Base-by-base conservation (phyloP, 1,284 basidiomycete species). In the Melanopsichium pennsylvanicum region DNA sequence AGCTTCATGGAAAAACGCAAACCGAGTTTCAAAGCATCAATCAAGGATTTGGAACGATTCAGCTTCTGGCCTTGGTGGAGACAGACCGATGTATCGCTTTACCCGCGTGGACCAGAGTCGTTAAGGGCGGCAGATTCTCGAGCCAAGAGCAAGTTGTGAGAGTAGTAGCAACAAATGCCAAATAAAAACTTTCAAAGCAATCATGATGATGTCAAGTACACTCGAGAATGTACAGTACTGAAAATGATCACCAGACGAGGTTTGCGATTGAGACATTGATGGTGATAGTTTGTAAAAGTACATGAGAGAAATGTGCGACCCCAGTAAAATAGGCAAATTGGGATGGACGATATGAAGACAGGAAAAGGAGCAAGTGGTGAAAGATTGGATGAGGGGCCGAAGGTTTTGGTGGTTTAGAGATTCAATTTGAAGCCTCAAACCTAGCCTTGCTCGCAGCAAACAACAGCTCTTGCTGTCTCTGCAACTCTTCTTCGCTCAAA, bases 401-500 rank as follows among this genome's bases (percentile, higher is more conserved):
- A n/a, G n/a, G n/a, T n/a, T n/a, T n/a, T n/a, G n/a, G n/a, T n/a
- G n/a, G n/a, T n/a, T n/a, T n/a, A 29, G 27, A 8, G 27, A 7
- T 41, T 60, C 43, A 77, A 55, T 72, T 70, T 5, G 69, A 60
- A 1, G 84, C 84, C 21, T 84, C 85, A 39, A 85, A 84, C 23
- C 84, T 72, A 4, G 85, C 85, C 63, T 84, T 88, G 81, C 91
- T 93, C 33, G 88, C 89, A 12, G 93, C 93, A 76, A 98, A 98
- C 33, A 98, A 84, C 67, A 88, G 86, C 82, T 97, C 91, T 83
- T 98, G 95, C 77, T 90, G 87, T 55, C 87, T 88, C 44, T 90
- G 84, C 26, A 97, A 86, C 80, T 98, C 91, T 79, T 93, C 95
- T 78, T 92, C 89, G 12, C 91, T 90, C 83, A 97, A 85, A 23